Evolutionary conservation across 2,329 filamentous ascomycete species (phyloP), one percentile per base, ranked within the genome.

Genomic region (Endoconidiophora polonica): DNA sequence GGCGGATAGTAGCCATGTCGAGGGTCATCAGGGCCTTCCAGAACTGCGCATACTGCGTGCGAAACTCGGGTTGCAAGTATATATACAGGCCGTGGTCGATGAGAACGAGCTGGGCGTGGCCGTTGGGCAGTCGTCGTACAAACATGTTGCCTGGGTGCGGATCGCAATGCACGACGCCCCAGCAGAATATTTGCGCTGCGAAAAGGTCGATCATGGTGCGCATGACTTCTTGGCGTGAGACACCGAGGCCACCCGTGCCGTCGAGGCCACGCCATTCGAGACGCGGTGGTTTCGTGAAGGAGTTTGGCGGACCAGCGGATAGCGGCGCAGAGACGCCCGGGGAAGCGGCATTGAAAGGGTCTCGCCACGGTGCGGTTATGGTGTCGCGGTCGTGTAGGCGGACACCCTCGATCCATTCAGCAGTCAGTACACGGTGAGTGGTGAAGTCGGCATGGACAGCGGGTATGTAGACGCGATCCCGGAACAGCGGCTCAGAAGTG

Each of bases 51-150:
- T 96, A 96, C 62, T 96, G 78, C 59, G 82, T 81, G 9, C 87
- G 77, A 67, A 96, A 94, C 53, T 77, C 69, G 1, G 83, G 81
- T 22, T 77, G 72, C 84, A 96, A 91, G 63, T 85, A 82, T 50
- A 96, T 86, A 67, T 98, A 98, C 4, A 98, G 77, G 0, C 91
- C 91, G 64, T 98, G 91, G 64, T 98, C 91, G 61, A 98, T 94
- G 36, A 98, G 79, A 1, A 96, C 90, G 26, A 98, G 74, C 67
- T 98, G 87, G 1, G 90, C 74, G 41, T 78, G 74, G n/a, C 90
- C 90, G 41, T 73, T 80, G 1, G 87, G 83, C 14, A 86, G 71
- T 6, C 91, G 81, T 6, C 91, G 83, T 60, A 96, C 82, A 67
- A 98, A 94, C 63, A 96, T 91, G 66, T 98, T 98, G 24, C 90